phyloP scores from a whole-genome alignment of 345 rosid species.

The Draba incana region DNA sequence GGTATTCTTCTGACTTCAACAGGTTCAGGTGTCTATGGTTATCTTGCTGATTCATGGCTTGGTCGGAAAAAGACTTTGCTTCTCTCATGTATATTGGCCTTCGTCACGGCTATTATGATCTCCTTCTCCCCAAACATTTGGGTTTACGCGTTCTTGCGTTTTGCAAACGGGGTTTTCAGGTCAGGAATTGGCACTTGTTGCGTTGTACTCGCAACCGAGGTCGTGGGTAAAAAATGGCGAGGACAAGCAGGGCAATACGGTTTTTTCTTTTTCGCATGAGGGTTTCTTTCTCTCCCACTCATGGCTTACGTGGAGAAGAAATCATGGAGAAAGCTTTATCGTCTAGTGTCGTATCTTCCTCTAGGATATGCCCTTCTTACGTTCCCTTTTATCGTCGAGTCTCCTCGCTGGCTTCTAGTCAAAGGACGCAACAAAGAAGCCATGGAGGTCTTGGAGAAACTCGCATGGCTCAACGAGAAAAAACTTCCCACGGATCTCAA shows the following conservation, averaged over 20 bases:
- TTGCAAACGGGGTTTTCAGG: slow-evolving; percentile 57
- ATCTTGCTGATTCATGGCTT: slow-evolving; percentile 57
- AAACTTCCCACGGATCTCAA: slow-evolving; percentile 49
- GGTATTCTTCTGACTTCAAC: not conserved
- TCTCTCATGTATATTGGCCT: slow-evolving; percentile 55
- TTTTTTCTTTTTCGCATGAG: slow-evolving; percentile 69
- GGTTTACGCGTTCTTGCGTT: slow-evolving; percentile 68
- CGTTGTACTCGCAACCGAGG: slow-evolving; percentile 74
- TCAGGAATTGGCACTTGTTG: slow-evolving; percentile 72
- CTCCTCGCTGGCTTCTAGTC: slow-evolving; percentile 83
- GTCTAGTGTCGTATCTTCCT: slow-evolving; percentile 57
- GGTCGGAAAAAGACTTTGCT: slow-evolving; percentile 67
- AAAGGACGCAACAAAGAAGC: slow-evolving; percentile 62
- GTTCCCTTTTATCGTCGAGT: slow-evolving; percentile 60
- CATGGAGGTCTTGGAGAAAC: slow-evolving; percentile 47
- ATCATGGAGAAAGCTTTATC: slow-evolving; percentile 60
- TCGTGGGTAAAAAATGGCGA: slow-evolving; percentile 71
- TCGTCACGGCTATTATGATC: slow-evolving; percentile 56
- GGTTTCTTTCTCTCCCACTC: slow-evolving; percentile 71
- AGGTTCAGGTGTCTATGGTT: slow-evolving; percentile 68
- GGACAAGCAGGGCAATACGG: slow-evolving; percentile 79
- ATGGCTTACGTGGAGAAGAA: slow-evolving; percentile 56
- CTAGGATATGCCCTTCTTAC: slow-evolving; percentile 48
- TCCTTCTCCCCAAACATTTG: slow-evolving; percentile 73
- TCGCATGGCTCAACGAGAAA: slow-evolving; percentile 56